These are phyloP conservation scores for Phaeosphaeria sp. DNA, from an alignment of 2,329 filamentous ascomycete genomes.

Conservation along the genomic window DNA sequence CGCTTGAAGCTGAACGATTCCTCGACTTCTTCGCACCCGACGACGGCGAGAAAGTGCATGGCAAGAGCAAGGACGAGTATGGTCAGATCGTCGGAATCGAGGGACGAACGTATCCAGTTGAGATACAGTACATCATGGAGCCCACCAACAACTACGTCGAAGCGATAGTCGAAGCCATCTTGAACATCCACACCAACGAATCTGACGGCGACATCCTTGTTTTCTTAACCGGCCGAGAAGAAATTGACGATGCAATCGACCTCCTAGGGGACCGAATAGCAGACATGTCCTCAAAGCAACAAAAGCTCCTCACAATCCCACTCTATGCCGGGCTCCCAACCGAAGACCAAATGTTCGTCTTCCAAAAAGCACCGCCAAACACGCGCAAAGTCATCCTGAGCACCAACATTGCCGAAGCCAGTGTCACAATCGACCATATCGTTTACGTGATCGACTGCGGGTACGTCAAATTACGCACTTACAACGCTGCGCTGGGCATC, in stretches of 20 bases:
- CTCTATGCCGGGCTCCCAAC: slow-evolving; percentile 88
- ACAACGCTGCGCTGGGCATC: slow-evolving; percentile 83
- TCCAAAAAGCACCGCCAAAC: slow-evolving; percentile 80
- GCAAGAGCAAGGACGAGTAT: slow-evolving; percentile 50
- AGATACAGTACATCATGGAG: slow-evolving; percentile 78
- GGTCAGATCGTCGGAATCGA: slow-evolving; percentile 82
- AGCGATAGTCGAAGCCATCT: slow-evolving; percentile 79
- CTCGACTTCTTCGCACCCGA: slow-evolving; percentile 74
- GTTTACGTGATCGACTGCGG: slow-evolving; percentile 90
- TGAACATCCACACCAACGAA: slow-evolving; percentile 86
- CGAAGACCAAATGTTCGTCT: slow-evolving; percentile 94
- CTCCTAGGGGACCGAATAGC: slow-evolving; percentile 75
- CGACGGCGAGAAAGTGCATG: slow-evolving; percentile 46
- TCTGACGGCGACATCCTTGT: slow-evolving; percentile 85
- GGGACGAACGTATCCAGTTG: slow-evolving; percentile 87
- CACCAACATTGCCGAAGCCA: slow-evolving; percentile 96
- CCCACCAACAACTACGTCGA: slow-evolving; percentile 89
- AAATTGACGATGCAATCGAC: slow-evolving; percentile 85
- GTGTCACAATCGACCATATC: slow-evolving; percentile 90
- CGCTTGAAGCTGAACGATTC: slow-evolving; percentile 87
- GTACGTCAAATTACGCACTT: slow-evolving; percentile 88
- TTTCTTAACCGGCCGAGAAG: slow-evolving; percentile 90
- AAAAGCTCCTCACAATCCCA: slow-evolving; percentile 73
- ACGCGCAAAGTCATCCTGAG: slow-evolving; percentile 90
- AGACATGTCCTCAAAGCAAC: slow-evolving; percentile 65